Evolutionary conservation across 2,329 filamentous ascomycete genomes (phyloP), one percentile per base, ranked within the genome.

Genomic region (Mycosphaerella sp.): DNA sequence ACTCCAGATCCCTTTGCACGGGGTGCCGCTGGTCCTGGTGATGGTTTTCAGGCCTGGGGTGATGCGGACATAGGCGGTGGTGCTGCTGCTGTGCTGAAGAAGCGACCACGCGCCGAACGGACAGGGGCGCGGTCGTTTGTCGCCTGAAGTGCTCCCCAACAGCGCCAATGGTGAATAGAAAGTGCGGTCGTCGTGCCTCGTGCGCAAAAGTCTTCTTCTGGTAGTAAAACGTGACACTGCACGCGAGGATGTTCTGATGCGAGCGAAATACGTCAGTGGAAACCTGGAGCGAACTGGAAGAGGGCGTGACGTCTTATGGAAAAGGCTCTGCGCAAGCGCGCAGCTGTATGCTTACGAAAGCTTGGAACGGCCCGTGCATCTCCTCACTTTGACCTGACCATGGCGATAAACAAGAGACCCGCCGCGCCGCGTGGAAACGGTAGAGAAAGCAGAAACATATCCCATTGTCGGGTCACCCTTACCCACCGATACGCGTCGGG

Each of bases 141-240:
- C 34, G 28, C 21, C 44, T 6, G 4, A 39, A 39, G 40, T 21
- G 21, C 32, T 13, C 21, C 12, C 35, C 21, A 27, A 37, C 21
- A 16, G 44, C 21, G 21, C 21, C 21, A 21, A 21, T 21, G 10
- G 36, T 6, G 25, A 9, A 13, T 12, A 40, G 30, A 41, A 28
- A 30, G 14, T 10, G 27, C 12, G 14, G 6, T 4, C 16, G 12
- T 6, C 25, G 30, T 36, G 18, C 28, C n/a, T 32, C 16, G 18
- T 39, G 44, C 44, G 45, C 45, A 48, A 34, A 25, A 10, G 45
- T 17, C 45, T n/a, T 30, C 37, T 32, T 41, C 13, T 41, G 45
- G 45, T 25, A 41, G 45, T 48, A 48, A 36, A 48, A 48, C 45
- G 45, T 48, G 45, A 48, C 45, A 21, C 41, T 41, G 21, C 36